A percentile compares a stretch with the other conserved stretches of the same genome.
phyloP scores from a whole-genome alignment of 1,284 basidiomycete genomes.

The Entoloma clypeatum region DNA sequence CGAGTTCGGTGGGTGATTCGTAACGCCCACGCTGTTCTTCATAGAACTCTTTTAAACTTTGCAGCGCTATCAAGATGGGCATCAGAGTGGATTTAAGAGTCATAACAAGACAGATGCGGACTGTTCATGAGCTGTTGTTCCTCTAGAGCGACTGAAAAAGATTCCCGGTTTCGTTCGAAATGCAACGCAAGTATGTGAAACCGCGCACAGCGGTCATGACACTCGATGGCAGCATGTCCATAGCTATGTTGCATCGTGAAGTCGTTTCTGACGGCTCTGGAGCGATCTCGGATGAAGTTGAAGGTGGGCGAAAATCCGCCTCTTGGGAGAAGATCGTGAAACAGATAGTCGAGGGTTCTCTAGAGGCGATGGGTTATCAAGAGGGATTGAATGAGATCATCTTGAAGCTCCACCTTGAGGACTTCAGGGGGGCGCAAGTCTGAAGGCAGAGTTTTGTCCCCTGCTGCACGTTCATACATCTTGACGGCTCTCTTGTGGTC shows the following conservation, averaged over 20 bases:
- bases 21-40: conserved; percentile 74
- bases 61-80: conserved; percentile 58
- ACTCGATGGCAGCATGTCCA: conserved; percentile 79
- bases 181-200: conserved; percentile 92
- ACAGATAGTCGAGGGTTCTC: conserved; percentile 90
- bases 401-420: conserved; percentile 53
- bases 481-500: conserved; percentile 89
- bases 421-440: conserved; percentile 88
- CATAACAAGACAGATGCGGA: conserved; percentile 36
- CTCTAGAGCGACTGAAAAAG: conserved; percentile 74
- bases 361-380: conserved; percentile 27
- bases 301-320: conserved; percentile 71
- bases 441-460: conserved; percentile 88
- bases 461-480: conserved; percentile 92
- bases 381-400: conserved; percentile 8
- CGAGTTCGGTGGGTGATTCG: conserved; percentile 80
- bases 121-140: conserved; percentile 90
- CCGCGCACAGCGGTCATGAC: conserved; percentile 89
- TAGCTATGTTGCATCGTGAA: conserved; percentile 91
- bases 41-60: conserved; percentile 91
- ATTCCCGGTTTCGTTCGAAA: conserved; percentile 55
- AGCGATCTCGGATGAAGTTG: conserved; percentile 90
- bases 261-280: conserved; percentile 88
- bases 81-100: conserved; percentile 8
- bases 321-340: conserved; percentile 72